Conservation (phyloP, 371 early-diverging fungal species). For the Lichtheimia corymbifera region DNA sequence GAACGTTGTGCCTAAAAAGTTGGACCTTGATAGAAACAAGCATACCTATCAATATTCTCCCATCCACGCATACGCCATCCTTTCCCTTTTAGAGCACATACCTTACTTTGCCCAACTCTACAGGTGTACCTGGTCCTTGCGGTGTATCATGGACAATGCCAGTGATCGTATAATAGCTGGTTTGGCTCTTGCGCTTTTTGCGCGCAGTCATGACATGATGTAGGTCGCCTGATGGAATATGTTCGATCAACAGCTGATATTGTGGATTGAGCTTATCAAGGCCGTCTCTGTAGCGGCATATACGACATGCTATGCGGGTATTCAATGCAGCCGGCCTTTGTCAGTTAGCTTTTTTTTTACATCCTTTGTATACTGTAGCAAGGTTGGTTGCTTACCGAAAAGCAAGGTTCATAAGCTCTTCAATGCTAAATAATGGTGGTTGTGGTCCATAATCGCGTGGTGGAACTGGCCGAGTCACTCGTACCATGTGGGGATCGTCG, state of each 20-base stretch:
- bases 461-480: conserved; percentile 41
- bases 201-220: conserved; percentile 66
- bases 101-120: conserved; percentile 66
- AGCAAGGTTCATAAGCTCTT: conserved; percentile 38
- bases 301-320: conserved; percentile 73
- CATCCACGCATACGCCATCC: too few relatives aligned
- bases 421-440: conserved; percentile 23
- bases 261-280: conserved; percentile 70
- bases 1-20: conserved; percentile 88
- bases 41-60: too few relatives aligned
- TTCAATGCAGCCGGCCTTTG: conserved; percentile 75
- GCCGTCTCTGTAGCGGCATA: conserved; percentile 71
- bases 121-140: conserved; percentile 15
- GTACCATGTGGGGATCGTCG: conserved; percentile 28
- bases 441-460: conserved; percentile 38
- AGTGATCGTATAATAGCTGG: conserved; percentile 75
- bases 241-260: conserved; percentile 77
- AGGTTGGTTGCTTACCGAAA: conserved; percentile 29
- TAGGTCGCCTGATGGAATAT: conserved; percentile 49
- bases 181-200: conserved; percentile 70
- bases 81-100: conserved; percentile 16
- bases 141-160: conserved; percentile 21
- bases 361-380: too few relatives aligned
- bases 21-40: conserved; percentile 50
- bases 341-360: neutral